phyloP scores from a whole-genome alignment of 352 stramenopile species.

The Saprolegnia diclina region DNA sequence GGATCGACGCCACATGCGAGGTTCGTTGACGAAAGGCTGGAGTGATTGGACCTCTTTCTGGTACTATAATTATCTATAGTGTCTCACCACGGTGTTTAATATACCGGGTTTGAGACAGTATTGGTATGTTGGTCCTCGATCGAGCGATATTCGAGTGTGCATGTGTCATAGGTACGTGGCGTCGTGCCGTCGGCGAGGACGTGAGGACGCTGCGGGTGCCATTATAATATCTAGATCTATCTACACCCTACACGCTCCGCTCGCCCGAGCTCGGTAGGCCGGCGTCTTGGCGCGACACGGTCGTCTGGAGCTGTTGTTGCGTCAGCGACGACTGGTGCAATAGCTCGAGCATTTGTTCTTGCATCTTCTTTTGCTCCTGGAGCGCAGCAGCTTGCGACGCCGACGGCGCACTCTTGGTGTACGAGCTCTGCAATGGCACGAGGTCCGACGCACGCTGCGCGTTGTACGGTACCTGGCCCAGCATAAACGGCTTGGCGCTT shows the following conservation, averaged over 20 bases:
- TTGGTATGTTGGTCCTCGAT: background rate
- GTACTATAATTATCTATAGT: background rate
- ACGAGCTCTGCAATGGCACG: constrained; percentile 41
- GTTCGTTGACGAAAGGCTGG: background rate
- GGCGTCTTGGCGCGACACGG: constrained; percentile 44
- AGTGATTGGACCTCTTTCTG: background rate
- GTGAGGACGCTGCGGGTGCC: too few species aligned
- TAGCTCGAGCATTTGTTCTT: constrained; percentile 84
- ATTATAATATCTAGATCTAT: background rate
- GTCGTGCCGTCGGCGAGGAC: too few species aligned
- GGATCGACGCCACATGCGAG: background rate
- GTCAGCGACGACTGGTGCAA: constrained; percentile 77
- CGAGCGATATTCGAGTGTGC: background rate
- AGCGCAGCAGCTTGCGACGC: constrained; percentile 29
- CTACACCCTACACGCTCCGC: constrained; percentile 30
- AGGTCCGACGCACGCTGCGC: constrained; percentile 49
- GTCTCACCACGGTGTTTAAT: background rate
- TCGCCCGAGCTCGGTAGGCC: constrained; percentile 70
- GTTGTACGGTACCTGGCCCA: constrained; percentile 2
- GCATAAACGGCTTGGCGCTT: background rate
- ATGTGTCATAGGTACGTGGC: too few species aligned
- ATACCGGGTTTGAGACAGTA: background rate
- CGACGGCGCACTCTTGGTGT: constrained; percentile 29
- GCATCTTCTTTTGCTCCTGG: constrained; percentile 65
- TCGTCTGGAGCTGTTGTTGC: constrained; percentile 61